Evolutionary conservation across 140 eudicot genomes (phyloP), one percentile per base, ranked within the genome.

Genomic region (Oenanthe javanica): DNA sequence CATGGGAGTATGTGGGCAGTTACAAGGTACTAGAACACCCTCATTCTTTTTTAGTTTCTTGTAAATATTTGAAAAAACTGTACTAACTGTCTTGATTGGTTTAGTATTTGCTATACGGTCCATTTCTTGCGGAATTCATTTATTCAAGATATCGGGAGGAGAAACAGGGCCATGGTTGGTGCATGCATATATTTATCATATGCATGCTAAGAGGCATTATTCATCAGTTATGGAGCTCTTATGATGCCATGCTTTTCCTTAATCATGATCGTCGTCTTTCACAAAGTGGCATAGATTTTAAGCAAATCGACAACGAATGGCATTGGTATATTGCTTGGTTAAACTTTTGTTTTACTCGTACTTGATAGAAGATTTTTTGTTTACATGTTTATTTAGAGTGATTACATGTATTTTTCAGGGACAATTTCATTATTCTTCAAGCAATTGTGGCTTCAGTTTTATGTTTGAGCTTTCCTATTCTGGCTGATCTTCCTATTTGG

Each of bases 341-440:
- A 75, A 75, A 5, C 13, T 13, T 75, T 4, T 75, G 40, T 10
- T 4, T 6, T 10, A 2, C 0, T 31, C 11, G 4, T 73, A 43
- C 36, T 4, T 27, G 0, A 3, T 1, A 46, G 31, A 43, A 21
- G 5, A 1, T 47, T 75, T 48, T 5, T 48, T 75, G 54, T 23
- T 63, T 47, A n/a, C 48, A 49, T 48, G 40, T 18, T 78, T 2
- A 49, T 49, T 40, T 45, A 21, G 11, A 10, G 19, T 61, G 10
- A 18, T 15, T 43, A 12, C 11, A 8, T 23, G 4, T 74, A 43
- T 85, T 73, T 49, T n/a, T 64, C 89, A 92, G 97, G 96, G 97
- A 92, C 55, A 90, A 92, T 77, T 92, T 90, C 83, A 83, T 92
- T 71, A 84, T 92, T 48, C 93, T 92, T 86, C 92, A 92, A 90